Conservation (phyloP, 225 moss, liverwort and hornwort species). For the Bryum argenteum region DNA sequence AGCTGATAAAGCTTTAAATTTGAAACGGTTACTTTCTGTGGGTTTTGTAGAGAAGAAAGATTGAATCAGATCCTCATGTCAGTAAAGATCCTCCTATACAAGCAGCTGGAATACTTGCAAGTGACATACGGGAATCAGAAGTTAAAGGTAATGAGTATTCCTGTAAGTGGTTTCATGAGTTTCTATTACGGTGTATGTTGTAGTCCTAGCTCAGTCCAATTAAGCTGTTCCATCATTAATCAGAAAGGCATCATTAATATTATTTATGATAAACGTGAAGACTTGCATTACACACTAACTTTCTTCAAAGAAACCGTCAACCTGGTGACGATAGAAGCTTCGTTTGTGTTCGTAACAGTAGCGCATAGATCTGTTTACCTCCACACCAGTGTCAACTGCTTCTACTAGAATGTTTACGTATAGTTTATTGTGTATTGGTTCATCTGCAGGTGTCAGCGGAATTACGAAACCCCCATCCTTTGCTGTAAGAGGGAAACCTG, state of each 20-base stretch:
- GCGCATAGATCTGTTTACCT: background rate
- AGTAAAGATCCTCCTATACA: constrained; percentile 12
- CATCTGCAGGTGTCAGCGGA: constrained; percentile 38
- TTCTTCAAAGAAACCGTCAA: background rate
- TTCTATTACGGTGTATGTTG: constrained; percentile 14
- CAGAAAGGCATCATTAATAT: background rate
- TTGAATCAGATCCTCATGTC: constrained; percentile 38
- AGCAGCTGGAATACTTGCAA: constrained; percentile 39
- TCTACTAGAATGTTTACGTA: constrained; percentile 6
- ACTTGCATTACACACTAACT: background rate
- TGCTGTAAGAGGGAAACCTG: constrained; percentile 55
- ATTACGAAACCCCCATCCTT: constrained; percentile 39
- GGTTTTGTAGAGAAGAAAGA: constrained; percentile 53
- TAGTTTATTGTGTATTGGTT: background rate
- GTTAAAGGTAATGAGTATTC: constrained; percentile 39
- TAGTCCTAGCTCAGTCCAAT: constrained; percentile 4
- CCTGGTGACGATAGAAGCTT: background rate
- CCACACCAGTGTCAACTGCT: background rate
- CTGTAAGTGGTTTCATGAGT: constrained; percentile 5
- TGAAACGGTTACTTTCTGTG: constrained; percentile 3
- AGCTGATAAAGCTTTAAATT: background rate
- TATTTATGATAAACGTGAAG: background rate
- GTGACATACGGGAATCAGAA: constrained; percentile 36
- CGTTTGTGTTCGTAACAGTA: background rate
- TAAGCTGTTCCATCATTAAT: background rate